phyloP scores from a whole-genome alignment of 495 filamentous ascomycete species.

The Aspergillus steynii region DNA sequence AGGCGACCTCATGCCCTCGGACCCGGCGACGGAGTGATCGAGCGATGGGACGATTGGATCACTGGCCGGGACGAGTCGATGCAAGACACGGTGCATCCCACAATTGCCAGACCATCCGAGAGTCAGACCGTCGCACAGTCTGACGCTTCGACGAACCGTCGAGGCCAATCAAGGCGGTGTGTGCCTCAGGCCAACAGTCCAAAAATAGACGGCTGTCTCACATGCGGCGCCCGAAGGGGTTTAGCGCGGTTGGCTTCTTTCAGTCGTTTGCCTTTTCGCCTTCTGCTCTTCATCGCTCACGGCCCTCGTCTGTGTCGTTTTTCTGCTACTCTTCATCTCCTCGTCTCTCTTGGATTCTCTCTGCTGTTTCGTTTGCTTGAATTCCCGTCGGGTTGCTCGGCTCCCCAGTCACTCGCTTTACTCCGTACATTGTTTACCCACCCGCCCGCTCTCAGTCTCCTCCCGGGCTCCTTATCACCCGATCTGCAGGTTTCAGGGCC shows the following conservation, averaged over 20 bases:
- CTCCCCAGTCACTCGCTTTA: conserved; percentile 24
- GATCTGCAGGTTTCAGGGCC: conserved; percentile 23
- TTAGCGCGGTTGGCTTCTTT: neutral
- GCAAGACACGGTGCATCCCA: too few species aligned
- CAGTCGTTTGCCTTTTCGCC: conserved; percentile 14
- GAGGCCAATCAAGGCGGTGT: neutral
- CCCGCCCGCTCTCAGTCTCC: conserved; percentile 13
- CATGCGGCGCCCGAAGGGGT: conserved; percentile 15
- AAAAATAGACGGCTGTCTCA: conserved; percentile 31
- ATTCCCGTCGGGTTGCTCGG: conserved; percentile 1
- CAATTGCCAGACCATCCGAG: too few species aligned
- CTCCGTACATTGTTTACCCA: conserved; percentile 20
- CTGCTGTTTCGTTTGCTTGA: conserved; percentile 1
- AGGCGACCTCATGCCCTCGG: neutral
- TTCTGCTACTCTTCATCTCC: conserved; percentile 10
- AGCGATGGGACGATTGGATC: too few species aligned
- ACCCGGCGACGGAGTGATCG: neutral
- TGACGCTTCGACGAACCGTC: too few species aligned
- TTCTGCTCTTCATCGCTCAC: conserved; percentile 2
- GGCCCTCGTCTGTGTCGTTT: conserved; percentile 2
- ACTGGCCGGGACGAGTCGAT: too few species aligned
- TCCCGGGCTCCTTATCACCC: conserved; percentile 19
- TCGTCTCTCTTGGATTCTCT: neutral
- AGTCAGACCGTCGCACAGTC: too few species aligned
- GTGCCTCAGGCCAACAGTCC: neutral